phyloP scores from a whole-genome alignment of 2,329 filamentous ascomycete species.

The Arthrobotrys pseudoclavata region DNA sequence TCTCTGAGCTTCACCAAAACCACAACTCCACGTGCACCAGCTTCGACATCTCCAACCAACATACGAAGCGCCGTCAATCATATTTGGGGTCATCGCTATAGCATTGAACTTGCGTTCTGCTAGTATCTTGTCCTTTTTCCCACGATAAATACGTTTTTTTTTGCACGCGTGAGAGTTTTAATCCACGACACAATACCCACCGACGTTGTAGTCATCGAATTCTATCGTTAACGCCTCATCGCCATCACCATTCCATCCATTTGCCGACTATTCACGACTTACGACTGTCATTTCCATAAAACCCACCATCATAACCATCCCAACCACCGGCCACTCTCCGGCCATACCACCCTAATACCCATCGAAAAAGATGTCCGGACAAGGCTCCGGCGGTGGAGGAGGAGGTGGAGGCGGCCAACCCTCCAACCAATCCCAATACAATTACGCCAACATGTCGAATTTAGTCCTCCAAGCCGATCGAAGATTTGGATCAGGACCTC shows the following conservation, averaged over 20 bases:
- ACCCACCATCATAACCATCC: not conserved
- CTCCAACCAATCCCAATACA: conserved; percentile 91
- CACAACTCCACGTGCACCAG: conserved; percentile 1
- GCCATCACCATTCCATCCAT: not conserved
- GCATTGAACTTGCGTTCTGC: not conserved
- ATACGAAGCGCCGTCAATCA: not conserved
- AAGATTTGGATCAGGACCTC: conserved; percentile 81
- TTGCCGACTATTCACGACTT: not conserved
- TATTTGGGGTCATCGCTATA: not conserved
- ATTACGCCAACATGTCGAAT: conserved; percentile 99
- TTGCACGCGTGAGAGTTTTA: not conserved
- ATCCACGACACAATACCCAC: not conserved
- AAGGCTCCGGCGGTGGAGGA: conserved; percentile 30
- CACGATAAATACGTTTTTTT: not conserved
- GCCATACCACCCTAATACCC: not conserved
- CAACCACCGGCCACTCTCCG: not conserved
- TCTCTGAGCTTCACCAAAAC: conserved; percentile 10
- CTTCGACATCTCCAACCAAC: not conserved
- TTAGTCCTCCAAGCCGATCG: conserved; percentile 99
- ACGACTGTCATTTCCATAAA: not conserved
- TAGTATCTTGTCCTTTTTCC: not conserved
- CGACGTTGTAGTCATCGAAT: not conserved
- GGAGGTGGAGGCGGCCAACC: conserved; percentile 73
- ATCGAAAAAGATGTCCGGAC: conserved; percentile 72
- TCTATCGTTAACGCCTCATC: not conserved